These are phyloP conservation scores for Quercus phellos DNA, from an alignment of 331 rosid species.

Conservation along the genomic window DNA sequence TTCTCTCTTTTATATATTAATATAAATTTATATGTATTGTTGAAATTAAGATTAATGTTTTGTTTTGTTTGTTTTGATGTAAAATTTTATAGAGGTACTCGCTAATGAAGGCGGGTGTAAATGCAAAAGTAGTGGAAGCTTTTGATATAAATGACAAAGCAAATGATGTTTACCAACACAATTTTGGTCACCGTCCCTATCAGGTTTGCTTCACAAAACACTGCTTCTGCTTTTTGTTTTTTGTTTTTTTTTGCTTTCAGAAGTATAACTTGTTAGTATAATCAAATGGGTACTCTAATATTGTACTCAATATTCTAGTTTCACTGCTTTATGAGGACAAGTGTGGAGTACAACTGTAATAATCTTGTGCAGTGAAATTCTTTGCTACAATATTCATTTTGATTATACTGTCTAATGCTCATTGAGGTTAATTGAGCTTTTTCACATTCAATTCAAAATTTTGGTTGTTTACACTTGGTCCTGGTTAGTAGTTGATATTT, in stretches of 20 bases:
- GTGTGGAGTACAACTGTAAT: not conserved
- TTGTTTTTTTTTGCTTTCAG: not conserved
- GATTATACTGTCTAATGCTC: not conserved
- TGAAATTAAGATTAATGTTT: not conserved
- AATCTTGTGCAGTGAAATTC: not conserved
- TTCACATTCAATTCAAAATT: too few relatives aligned
- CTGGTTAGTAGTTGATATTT: not conserved
- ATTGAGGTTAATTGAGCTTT: not conserved
- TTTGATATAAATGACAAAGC: slow-evolving; percentile 92
- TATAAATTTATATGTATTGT: not conserved
- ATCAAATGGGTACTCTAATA: too few relatives aligned
- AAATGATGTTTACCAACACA: slow-evolving; percentile 75
- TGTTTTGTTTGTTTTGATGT: not conserved
- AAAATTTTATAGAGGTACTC: slow-evolving; percentile 61
- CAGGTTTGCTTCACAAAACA: slow-evolving; percentile 43
- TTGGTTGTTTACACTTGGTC: not conserved
- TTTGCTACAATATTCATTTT: not conserved
- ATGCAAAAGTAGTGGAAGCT: slow-evolving; percentile 68
- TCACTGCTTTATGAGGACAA: not conserved
- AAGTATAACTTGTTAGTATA: not conserved
- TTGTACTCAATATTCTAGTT: not conserved
- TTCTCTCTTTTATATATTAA: not conserved
- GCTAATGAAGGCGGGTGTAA: slow-evolving; percentile 51
- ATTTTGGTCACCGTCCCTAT: slow-evolving; percentile 79
- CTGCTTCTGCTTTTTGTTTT: not conserved